These are phyloP conservation scores for Alternaria triticina DNA, from an alignment of 2,329 filamentous ascomycete species.

Conservation along the genomic window DNA sequence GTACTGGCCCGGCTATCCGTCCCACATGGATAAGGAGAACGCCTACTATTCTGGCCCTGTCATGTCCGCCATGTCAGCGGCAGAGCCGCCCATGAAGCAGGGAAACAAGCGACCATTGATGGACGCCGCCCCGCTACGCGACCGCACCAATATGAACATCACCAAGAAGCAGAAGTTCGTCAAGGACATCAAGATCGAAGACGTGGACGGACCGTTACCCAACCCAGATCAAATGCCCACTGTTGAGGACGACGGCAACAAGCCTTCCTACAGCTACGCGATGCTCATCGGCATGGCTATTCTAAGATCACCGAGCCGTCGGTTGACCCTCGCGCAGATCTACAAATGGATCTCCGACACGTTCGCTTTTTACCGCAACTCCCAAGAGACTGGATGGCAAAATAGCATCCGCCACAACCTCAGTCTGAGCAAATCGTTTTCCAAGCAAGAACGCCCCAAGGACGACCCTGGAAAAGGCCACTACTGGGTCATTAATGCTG, in stretches of 20 bases:
- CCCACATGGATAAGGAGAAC: slow-evolving; percentile 59
- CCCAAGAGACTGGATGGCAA: slow-evolving; percentile 90
- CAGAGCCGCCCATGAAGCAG: slow-evolving; percentile 39
- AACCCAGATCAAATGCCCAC: slow-evolving; percentile 79
- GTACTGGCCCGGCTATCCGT: slow-evolving; percentile 56
- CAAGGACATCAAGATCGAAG: slow-evolving; percentile 56
- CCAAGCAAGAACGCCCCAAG: slow-evolving; percentile 94
- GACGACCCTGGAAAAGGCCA: slow-evolving; percentile 97
- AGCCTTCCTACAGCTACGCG: slow-evolving; percentile 92
- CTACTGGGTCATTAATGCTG: slow-evolving; percentile 94
- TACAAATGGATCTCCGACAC: slow-evolving; percentile 99
- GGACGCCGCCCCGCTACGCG: slow-evolving; percentile 76
- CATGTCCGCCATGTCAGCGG: slow-evolving; percentile 31
- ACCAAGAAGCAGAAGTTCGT: slow-evolving; percentile 70
- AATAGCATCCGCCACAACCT: slow-evolving; percentile 99
- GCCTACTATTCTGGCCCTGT: slow-evolving; percentile 49
- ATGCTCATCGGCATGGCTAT: slow-evolving; percentile 97
- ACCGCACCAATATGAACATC: slow-evolving; percentile 53
- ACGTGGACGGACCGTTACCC: slow-evolving; percentile 62
- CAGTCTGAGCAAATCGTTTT: slow-evolving; percentile 94
- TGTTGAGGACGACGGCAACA: slow-evolving; percentile 83
- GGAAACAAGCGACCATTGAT: slow-evolving; percentile 67
- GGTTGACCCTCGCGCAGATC: slow-evolving; percentile 89
- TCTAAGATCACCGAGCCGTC: slow-evolving; percentile 79
- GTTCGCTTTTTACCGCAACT: slow-evolving; percentile 80